A percentile compares a stretch with the other conserved stretches of the same genome.
These are phyloP conservation scores for Wickerhamiella domercqiae DNA, from an alignment of 805 yeast genomes.

Conservation along the genomic window DNA sequence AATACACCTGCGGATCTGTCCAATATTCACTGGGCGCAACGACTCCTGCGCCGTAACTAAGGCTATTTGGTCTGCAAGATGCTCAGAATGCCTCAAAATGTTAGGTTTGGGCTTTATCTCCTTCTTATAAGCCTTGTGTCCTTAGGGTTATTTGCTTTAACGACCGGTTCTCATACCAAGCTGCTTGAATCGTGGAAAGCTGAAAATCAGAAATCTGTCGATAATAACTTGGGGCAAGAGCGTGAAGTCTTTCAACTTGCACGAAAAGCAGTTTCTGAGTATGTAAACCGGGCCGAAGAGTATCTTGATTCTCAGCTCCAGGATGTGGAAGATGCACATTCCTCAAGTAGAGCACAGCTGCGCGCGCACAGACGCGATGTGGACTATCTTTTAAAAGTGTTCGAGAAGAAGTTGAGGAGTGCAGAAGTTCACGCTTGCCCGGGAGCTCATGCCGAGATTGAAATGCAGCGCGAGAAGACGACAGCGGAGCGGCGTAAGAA, in stretches of 20 bases:
- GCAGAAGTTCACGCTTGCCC: background rate
- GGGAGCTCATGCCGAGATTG: background rate
- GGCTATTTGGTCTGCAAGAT: too few species aligned
- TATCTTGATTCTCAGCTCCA: background rate
- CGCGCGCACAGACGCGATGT: background rate
- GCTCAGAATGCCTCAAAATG: too few species aligned
- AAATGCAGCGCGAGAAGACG: background rate
- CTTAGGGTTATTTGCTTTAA: too few species aligned
- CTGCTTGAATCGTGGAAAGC: too few species aligned
- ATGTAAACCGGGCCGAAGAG: background rate
- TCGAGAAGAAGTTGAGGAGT: background rate
- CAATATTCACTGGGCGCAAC: too few species aligned
- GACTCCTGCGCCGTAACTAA: too few species aligned
- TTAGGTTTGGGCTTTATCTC: too few species aligned
- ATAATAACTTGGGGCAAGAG: too few species aligned
- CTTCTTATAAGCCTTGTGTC: too few species aligned
- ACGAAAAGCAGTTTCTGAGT: background rate
- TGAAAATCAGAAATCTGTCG: too few species aligned
- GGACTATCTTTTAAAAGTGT: background rate
- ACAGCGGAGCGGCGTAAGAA: background rate
- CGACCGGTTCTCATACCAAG: too few species aligned
- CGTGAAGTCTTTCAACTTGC: background rate
- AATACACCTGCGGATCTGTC: too few species aligned
- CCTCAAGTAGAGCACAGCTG: background rate
- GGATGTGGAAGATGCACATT: background rate